Evolutionary conservation across 108 stramenopile species (phyloP).

Genomic region (Cyclotella distinguenda): DNA sequence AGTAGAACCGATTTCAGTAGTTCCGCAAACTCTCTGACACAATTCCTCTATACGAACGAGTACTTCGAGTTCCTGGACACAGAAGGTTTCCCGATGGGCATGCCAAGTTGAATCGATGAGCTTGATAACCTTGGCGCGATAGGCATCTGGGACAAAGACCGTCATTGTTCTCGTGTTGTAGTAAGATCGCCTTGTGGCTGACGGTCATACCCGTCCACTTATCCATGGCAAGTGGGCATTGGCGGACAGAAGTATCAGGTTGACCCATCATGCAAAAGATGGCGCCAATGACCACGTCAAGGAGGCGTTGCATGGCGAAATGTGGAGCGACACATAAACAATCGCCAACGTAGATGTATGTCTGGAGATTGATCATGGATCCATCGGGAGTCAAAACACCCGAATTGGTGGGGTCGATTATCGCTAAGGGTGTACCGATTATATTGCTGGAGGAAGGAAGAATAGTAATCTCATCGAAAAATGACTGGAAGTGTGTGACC

Average conservation of each 20-base stretch:
- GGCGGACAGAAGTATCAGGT: background rate
- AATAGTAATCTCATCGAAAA: background rate
- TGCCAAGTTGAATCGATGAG: slow-evolving; percentile 5
- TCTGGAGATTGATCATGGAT: background rate
- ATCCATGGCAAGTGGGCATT: slow-evolving; percentile 11
- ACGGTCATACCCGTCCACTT: slow-evolving; percentile 11
- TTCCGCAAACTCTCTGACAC: too few species aligned
- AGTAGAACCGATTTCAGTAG: too few species aligned
- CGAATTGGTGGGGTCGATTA: background rate
- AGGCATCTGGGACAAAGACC: slow-evolving; percentile 1
- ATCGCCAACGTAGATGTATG: slow-evolving; percentile 18
- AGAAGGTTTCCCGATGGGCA: background rate
- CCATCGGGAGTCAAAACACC: slow-evolving; percentile 4
- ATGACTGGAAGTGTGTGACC: background rate
- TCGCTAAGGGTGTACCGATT: background rate
- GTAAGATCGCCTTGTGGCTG: background rate
- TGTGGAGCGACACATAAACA: background rate
- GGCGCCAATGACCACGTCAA: slow-evolving; percentile 18
- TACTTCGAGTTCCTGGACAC: background rate
- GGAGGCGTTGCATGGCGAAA: background rate
- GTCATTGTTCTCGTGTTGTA: slow-evolving; percentile 1
- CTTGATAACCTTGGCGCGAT: background rate
- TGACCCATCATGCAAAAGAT: slow-evolving; percentile 23
- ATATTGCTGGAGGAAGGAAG: background rate
- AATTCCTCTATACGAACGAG: slow-evolving; percentile 14